Percentiles rank a stretch among this genome's conserved stretches.
Conservation (phyloP, 768 basidiomycete genomes). For the Daedaleopsis sinensis region DNA sequence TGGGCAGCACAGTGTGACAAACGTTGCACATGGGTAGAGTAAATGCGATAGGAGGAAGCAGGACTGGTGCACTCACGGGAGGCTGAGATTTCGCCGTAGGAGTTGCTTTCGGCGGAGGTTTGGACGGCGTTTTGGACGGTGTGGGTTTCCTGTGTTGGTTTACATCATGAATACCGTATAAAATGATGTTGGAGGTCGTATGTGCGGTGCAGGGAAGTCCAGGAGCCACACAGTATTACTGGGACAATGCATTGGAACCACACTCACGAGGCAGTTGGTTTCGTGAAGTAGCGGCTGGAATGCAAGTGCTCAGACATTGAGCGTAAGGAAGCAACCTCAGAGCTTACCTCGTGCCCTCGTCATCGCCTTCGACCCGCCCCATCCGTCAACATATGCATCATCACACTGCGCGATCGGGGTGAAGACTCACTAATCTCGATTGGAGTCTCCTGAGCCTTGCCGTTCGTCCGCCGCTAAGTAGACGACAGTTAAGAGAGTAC, state of each 20-base stretch:
- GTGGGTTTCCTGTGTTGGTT: neutral
- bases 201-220: no score
- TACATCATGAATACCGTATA: neutral
- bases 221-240: no score
- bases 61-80: neutral
- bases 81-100: neutral
- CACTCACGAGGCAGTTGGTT: neutral
- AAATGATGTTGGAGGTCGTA: no score
- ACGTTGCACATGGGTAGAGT: no score
- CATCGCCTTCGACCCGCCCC: constrained; percentile 18
- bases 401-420: neutral
- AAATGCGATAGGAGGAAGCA: no score
- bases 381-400: neutral
- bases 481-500: neutral
- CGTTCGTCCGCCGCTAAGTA: constrained; percentile 2
- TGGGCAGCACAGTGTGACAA: no score
- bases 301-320: neutral
- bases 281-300: neutral
- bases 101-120: neutral
- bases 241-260: no score
- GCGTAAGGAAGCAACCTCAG: neutral
- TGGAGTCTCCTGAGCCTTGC: constrained; percentile 6
- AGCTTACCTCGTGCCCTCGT: constrained; percentile 21
- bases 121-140: neutral
- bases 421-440: constrained; percentile 29